Base-by-base conservation (phyloP, 169 alveolate genomes). In the Prorocentrum cordatum region DNA sequence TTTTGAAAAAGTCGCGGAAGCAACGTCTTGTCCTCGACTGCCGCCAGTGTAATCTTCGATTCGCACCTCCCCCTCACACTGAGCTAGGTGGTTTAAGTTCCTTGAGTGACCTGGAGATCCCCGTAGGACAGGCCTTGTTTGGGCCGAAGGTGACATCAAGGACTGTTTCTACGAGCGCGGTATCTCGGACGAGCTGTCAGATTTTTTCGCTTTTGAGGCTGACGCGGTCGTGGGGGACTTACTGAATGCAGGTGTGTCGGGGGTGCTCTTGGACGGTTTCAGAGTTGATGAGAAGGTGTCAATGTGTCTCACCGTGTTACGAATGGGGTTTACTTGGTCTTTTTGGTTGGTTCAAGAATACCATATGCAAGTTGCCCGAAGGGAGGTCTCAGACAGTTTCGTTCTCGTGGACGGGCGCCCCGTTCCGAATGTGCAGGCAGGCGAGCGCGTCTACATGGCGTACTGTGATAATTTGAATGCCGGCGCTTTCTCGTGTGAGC, bases 151-250 rank as follows among this genome's bases (percentile, higher is more conserved):
- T 10, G 83, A 71, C 45, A 71, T 71, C 9, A 27, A 45, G 67
- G 66, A 71, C 22, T 71, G 83, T 45, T 71, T 71, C 45, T 71
- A 71, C 27, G 83, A 42, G 26, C 16, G 29, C 31, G 42, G 33
- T 31, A 26, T 71, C 12, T 67, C 83, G 7, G 26, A 9, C 1
- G 67, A n/a, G 1, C 2, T 71, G 45, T 5, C 36, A 32, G 22
- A 10, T 9, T 71, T 45, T 20, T 71, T 71, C 67, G 24, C 67
- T 7, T 22, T 71, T 7, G 33, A 27, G 1, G 18, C 5, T 9
- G 66, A 71, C 20, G 47, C 45, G 7, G 1, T 33, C 26, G 38
- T 24, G 12, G 35, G 16, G 24, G 82, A 70, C 16, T 16, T 42
- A 16, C 54, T 9, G 9, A 9, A 42, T 9, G 16, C 16, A 16